Evolutionary conservation across 2,329 filamentous ascomycete genomes (phyloP), one percentile per base, ranked within the genome.

Genomic region (Metarhizium brunneum): DNA sequence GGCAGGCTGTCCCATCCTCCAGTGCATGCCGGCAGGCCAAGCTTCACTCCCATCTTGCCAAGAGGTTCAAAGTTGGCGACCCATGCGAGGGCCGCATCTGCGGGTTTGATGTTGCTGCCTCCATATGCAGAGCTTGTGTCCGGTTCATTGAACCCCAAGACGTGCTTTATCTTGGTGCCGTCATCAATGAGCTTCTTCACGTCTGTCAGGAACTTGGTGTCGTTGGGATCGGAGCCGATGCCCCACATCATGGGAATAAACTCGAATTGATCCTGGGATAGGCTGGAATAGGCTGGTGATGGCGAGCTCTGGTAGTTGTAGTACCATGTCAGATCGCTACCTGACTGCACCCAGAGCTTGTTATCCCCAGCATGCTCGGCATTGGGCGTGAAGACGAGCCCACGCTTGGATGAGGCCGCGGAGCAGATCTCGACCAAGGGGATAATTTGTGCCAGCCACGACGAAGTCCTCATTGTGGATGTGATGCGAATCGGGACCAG

Each of bases 221-320:
- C 77, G 55, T 75, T 71, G 32, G 72, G 67, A 56, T 76, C 66
- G 13, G 69, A 57, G 3, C 74, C 71, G 10, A 81, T 73, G 36
- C 87, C 87, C 85, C 86, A 92, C 57, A 91, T 80, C 88, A 91
- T 90, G 52, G 89, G 88, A 1, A 92, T 84, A 68, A 90, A 94
- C 67, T 88, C 78, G 62, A 92, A 82, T 14, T 76, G 69, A 14
- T 74, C 71, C 62, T 85, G 80, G 0, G 76, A 62, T 35, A 76
- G 64, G 52, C 75, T 68, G 45, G 68, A 60, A 65, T 78, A 85
- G 47, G 72, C 72, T 0, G 76, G 59, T 0, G 84, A 81, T 1
- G 88, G 87, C 3, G 69, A 66, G 20, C 75, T 65, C 30, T 72
- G 70, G 69, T 92, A 94, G 74, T 92, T 92, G 78, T 92, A 94